phyloP scores from a whole-genome alignment of 192 early-diverging fungal genomes.

The Backusella luteola region DNA sequence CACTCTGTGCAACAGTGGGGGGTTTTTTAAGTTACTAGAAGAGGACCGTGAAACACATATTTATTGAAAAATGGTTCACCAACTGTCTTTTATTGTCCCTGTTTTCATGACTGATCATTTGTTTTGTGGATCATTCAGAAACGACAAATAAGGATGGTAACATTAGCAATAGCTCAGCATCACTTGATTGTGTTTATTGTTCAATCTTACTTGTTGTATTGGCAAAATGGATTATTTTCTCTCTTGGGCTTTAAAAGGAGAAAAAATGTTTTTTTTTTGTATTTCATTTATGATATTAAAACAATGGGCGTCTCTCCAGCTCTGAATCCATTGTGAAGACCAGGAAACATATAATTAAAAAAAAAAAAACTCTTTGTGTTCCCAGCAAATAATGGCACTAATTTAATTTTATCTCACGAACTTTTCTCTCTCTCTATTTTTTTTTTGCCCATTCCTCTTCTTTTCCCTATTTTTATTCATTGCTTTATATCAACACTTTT shows the following conservation, averaged over 20 bases:
- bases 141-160: neutral
- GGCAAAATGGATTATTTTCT: neutral
- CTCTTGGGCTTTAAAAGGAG: neutral
- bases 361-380: neutral
- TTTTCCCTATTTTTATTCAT: neutral
- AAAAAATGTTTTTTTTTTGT: neutral
- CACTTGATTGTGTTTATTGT: neutral
- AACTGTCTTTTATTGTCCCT: neutral
- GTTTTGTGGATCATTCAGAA: constrained; percentile 1
- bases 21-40: neutral
- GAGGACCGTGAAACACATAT: neutral
- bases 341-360: neutral
- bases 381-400: neutral
- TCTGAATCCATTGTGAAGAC: neutral
- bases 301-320: neutral
- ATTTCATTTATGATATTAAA: neutral
- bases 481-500: neutral
- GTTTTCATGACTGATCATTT: constrained; percentile 3
- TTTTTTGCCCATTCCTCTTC: neutral
- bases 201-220: too few relatives aligned
- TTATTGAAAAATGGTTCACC: neutral
- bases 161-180: neutral
- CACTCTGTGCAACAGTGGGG: neutral
- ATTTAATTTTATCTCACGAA: constrained; percentile 4
- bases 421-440: neutral